Conservation (phyloP, 495 filamentous ascomycete genomes). For the Penicillium soppii region DNA sequence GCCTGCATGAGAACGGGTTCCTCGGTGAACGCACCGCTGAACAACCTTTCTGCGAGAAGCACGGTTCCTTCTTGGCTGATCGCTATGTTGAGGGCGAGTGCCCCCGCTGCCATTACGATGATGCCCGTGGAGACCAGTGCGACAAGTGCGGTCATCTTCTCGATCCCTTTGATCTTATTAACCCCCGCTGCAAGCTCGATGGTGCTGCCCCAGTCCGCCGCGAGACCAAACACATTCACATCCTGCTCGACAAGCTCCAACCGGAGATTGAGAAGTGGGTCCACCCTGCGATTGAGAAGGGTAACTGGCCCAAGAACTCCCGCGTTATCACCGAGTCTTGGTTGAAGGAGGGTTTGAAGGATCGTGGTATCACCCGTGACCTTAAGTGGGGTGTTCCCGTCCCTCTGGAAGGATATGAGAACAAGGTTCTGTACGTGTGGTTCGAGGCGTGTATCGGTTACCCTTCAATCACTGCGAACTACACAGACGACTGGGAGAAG, state of each 20-base stretch:
- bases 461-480: conserved; percentile 89
- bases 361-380: conserved; percentile 88
- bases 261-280: conserved; percentile 71
- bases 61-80: conserved; percentile 85
- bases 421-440: conserved; percentile 96
- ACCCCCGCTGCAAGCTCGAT: conserved; percentile 75
- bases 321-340: conserved; percentile 69
- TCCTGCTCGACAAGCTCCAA: conserved; percentile 78
- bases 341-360: conserved; percentile 78
- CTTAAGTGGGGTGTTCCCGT: conserved; percentile 84
- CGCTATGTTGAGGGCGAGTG: conserved; percentile 92
- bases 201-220: conserved; percentile 71
- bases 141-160: conserved; percentile 81
- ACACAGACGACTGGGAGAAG: conserved; percentile 85
- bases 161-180: conserved; percentile 67
- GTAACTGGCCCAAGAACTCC: conserved; percentile 77
- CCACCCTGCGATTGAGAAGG: conserved; percentile 54
- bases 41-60: conserved; percentile 85
- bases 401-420: conserved; percentile 61
- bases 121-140: conserved; percentile 84
- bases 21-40: conserved; percentile 72
- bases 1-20: conserved; percentile 76
- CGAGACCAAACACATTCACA: conserved; percentile 71
- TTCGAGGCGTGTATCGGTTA: conserved; percentile 98
- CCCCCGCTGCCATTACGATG: conserved; percentile 73